phyloP scores from a whole-genome alignment of 192 early-diverging fungal genomes.

The Coemansia sp. region DNA sequence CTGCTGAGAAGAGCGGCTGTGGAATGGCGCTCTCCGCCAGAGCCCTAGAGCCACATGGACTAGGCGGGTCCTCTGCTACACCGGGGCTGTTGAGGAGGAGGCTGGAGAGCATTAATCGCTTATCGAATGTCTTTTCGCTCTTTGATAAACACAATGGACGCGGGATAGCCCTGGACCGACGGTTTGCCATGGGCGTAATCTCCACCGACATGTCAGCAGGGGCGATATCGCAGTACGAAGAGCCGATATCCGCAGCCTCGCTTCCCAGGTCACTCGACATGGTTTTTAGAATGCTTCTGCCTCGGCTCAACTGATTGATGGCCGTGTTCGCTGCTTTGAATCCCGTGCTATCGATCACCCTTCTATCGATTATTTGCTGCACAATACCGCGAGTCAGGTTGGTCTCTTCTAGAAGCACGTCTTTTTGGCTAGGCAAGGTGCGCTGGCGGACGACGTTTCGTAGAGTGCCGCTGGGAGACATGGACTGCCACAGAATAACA shows the following conservation, averaged over 20 bases:
- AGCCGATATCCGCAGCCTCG: constrained; percentile 5
- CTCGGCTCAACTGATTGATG: background rate
- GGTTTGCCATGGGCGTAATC: constrained; percentile 27
- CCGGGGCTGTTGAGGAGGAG: constrained; percentile 12
- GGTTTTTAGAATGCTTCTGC: background rate
- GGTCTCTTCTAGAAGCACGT: constrained; percentile 8
- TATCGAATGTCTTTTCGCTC: constrained; percentile 35
- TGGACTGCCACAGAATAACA: constrained; percentile 43
- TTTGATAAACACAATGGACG: constrained; percentile 26
- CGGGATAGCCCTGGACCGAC: constrained; percentile 20
- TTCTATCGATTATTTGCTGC: constrained; percentile 39
- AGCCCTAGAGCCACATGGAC: background rate
- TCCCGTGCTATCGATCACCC: constrained; percentile 14
- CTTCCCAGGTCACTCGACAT: constrained; percentile 18
- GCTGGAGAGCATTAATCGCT: constrained; percentile 38
- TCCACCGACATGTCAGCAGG: constrained; percentile 4
- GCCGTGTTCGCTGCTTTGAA: constrained; percentile 3
- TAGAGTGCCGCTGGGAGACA: constrained; percentile 47
- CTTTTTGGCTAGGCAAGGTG: constrained; percentile 4
- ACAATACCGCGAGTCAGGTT: constrained; percentile 31
- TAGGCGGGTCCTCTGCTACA: background rate
- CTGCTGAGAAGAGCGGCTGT: background rate
- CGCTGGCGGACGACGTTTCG: constrained; percentile 35
- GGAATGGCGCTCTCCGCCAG: background rate
- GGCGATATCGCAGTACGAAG: background rate